Evolutionary conservation across 441 rosid genomes (phyloP).

Genomic region (Cnidoscolus chayamansa): DNA sequence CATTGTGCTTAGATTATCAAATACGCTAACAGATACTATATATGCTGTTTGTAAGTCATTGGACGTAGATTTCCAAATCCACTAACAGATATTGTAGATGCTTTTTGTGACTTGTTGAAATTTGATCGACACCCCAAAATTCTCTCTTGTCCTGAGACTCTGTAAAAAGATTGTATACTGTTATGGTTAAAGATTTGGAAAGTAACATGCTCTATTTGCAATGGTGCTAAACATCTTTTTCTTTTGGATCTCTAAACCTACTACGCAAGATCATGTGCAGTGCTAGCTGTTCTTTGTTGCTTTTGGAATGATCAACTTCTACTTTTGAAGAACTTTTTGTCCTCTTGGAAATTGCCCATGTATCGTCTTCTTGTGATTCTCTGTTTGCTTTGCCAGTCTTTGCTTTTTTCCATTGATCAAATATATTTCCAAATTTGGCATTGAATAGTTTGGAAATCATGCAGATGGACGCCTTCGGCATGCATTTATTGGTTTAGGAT

Average conservation of each 20-base stretch:
- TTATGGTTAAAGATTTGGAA: background rate
- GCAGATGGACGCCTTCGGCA: slow-evolving; percentile 86
- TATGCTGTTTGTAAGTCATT: background rate
- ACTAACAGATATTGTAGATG: background rate
- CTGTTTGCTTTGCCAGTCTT: background rate
- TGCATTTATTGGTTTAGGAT: slow-evolving; percentile 95
- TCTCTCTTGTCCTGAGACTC: background rate
- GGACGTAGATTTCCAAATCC: background rate
- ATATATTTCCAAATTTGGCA: slow-evolving; percentile 1
- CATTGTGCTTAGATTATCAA: background rate
- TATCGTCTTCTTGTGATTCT: background rate
- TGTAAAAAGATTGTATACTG: background rate
- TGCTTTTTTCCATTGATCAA: background rate
- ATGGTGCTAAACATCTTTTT: slow-evolving; percentile 6
- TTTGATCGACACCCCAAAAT: background rate
- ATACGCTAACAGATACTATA: background rate
- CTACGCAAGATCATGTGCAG: background rate
- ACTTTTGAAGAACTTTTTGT: background rate
- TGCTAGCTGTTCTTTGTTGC: background rate
- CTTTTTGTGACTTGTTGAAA: background rate
- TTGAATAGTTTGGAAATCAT: slow-evolving; percentile 19
- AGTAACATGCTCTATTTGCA: background rate
- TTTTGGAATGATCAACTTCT: background rate
- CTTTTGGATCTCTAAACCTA: background rate
- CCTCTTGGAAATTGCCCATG: background rate